Evolutionary conservation across 306 rosid species (phyloP).

Genomic region (Albizia julibrissin): DNA sequence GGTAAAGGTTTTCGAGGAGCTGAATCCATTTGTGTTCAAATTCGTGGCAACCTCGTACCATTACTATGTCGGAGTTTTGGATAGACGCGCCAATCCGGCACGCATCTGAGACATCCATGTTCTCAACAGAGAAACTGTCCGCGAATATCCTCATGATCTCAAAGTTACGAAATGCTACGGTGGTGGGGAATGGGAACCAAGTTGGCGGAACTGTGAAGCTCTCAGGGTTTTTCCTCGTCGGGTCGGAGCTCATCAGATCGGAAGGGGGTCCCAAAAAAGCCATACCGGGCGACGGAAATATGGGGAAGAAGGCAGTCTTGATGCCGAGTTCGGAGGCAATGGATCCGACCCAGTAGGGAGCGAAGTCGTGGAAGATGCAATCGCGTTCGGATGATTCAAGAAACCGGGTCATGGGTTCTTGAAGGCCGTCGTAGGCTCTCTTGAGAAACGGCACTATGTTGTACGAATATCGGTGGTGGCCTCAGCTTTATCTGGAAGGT

Average conservation of each 20-base stretch:
- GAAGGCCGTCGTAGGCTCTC: slow-evolving; percentile 21
- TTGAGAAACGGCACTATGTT: slow-evolving; percentile 33
- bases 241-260: neutral
- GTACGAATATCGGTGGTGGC: slow-evolving; percentile 24
- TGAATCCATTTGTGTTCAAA: slow-evolving; percentile 29
- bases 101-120: slow-evolving; percentile 16
- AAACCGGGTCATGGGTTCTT: neutral
- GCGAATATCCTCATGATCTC: neutral
- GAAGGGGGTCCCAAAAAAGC: neutral
- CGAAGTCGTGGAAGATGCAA: neutral
- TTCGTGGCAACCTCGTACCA: slow-evolving; percentile 19
- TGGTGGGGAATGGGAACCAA: slow-evolving; percentile 33
- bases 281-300: neutral
- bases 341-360: neutral
- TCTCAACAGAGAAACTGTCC: neutral
- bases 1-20: neutral
- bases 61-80: neutral
- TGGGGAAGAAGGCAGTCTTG: slow-evolving; percentile 31
- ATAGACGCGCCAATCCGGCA: neutral
- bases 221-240: slow-evolving; percentile 24
- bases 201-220: slow-evolving; percentile 10
- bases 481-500: slow-evolving; percentile 43
- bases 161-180: neutral
- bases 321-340: slow-evolving; percentile 3
- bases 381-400: neutral